A percentile compares a stretch with the other conserved stretches of the same genome.
Conservation (phyloP, 164 flowering plant genomes). For the Kalanchoe fedtschenkoi region DNA sequence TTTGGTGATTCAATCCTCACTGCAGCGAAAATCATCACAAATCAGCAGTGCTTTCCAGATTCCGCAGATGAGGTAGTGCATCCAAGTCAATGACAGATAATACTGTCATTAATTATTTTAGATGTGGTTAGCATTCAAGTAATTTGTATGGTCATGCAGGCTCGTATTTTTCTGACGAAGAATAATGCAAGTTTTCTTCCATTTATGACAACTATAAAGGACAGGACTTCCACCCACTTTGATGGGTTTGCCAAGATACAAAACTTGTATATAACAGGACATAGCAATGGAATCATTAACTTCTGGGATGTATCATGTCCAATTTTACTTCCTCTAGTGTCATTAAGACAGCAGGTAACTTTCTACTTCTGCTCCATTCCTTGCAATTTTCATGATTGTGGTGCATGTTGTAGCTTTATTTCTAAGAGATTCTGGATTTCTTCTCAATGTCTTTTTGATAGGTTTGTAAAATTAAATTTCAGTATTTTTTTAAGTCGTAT, state of each 20-base stretch:
- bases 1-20: constrained; percentile 58
- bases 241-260: constrained; percentile 48
- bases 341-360: constrained; percentile 65
- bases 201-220: constrained; percentile 34
- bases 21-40: constrained; percentile 38
- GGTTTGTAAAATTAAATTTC: neutral
- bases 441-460: neutral
- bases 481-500: neutral
- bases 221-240: constrained; percentile 29
- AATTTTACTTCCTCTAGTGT: constrained; percentile 35
- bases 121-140: neutral
- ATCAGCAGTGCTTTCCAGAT: constrained; percentile 16
- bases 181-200: constrained; percentile 43
- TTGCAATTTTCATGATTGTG: neutral
- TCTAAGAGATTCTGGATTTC: neutral
- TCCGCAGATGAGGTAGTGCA: constrained; percentile 45
- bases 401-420: neutral
- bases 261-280: constrained; percentile 76
- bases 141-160: constrained; percentile 30
- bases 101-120: neutral
- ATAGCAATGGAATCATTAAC: constrained; percentile 62
- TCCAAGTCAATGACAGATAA: neutral
- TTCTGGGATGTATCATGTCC: constrained; percentile 84
- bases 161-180: constrained; percentile 27
- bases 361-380: neutral